Conservation (phyloP, 441 rosid species). For the Rhodomyrtus psidioides region DNA sequence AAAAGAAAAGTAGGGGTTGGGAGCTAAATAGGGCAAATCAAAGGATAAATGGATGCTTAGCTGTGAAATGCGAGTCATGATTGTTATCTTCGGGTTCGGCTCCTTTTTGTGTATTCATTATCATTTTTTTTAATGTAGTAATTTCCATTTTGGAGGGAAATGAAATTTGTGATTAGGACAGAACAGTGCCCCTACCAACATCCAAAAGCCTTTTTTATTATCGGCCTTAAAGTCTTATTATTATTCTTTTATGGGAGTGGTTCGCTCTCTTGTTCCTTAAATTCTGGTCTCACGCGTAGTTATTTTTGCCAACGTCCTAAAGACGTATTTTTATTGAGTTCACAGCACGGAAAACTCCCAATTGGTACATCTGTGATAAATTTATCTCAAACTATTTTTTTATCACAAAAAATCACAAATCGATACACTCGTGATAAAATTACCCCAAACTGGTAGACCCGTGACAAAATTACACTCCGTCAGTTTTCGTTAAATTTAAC, state of each 20-base stretch:
- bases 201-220: not conserved
- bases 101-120: not conserved
- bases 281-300: not conserved
- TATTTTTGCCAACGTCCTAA: not conserved
- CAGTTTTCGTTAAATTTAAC: too few species aligned
- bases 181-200: not conserved
- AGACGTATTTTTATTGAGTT: not conserved
- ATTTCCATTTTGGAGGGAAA: not conserved
- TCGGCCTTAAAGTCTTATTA: not conserved
- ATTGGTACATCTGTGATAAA: too few species aligned
- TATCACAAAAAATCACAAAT: too few species aligned
- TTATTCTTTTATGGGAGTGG: not conserved
- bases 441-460: too few species aligned
- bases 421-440: too few species aligned
- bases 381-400: too few species aligned
- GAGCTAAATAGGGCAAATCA: not conserved
- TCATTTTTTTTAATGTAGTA: not conserved
- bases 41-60: constrained; percentile 6
- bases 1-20: not conserved
- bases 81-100: not conserved
- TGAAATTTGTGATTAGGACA: not conserved
- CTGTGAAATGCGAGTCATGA: constrained; percentile 1
- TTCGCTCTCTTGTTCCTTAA: not conserved
- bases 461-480: too few species aligned
- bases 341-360: too few species aligned